A percentile compares a stretch with the other conserved stretches of the same genome.
Evolutionary conservation across 345 rosid genomes (phyloP).

Genomic region (Dipteronia dyeriana): DNA sequence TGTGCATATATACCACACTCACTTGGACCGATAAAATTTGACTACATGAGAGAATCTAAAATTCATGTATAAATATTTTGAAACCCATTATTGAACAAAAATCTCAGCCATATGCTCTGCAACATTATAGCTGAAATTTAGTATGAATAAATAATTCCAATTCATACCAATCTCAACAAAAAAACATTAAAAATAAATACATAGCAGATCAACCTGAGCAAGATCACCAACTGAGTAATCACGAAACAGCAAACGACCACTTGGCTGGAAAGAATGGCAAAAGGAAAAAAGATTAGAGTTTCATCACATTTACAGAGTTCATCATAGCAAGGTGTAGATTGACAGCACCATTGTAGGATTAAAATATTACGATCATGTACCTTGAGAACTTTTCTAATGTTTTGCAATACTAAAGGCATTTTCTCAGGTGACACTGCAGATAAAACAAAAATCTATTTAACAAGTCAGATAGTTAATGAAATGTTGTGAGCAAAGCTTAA

Average conservation of each 20-base stretch:
- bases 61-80: background rate
- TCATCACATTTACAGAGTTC: conserved; percentile 7
- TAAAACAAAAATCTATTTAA: conserved; percentile 87
- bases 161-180: conserved; percentile 7
- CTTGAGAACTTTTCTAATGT: conserved; percentile 75
- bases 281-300: conserved; percentile 12
- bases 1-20: background rate
- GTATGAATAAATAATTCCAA: background rate
- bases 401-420: conserved; percentile 77
- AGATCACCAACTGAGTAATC: conserved; percentile 92
- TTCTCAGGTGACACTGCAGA: conserved; percentile 96
- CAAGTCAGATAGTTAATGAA: conserved; percentile 46
- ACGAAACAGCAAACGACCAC: conserved; percentile 75
- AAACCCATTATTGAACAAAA: background rate
- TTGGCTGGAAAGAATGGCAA: conserved; percentile 51
- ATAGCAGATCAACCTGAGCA: conserved; percentile 66
- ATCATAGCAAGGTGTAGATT: background rate
- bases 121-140: conserved; percentile 5
- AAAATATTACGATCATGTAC: conserved; percentile 32
- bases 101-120: background rate
- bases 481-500: background rate
- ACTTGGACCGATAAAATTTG: background rate
- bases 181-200: background rate
- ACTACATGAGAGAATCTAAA: background rate
- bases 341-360: background rate